Evolutionary conservation across 768 basidiomycete species (phyloP).

Genomic region (Stropharia rugosoannulata): DNA sequence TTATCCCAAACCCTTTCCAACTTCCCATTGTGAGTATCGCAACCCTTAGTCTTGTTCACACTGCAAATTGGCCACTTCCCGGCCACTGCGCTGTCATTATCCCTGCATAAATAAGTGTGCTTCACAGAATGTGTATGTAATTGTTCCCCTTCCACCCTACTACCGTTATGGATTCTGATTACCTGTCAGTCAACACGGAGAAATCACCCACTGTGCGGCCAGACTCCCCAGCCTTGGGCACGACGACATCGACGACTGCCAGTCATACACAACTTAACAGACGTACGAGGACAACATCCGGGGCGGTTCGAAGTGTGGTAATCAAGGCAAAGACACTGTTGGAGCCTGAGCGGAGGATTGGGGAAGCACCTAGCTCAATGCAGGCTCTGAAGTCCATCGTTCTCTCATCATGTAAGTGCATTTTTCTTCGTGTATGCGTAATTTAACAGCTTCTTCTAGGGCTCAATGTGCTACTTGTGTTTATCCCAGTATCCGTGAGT

Average conservation of each 20-base stretch:
- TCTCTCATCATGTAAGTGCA: constrained; percentile 53
- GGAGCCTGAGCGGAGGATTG: constrained; percentile 38
- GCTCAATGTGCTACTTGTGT: constrained; percentile 69
- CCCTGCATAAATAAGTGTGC: too few species aligned
- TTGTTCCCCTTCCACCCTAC: too few species aligned
- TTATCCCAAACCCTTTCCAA: too few species aligned
- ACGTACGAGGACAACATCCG: not conserved
- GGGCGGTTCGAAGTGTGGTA: constrained; percentile 8
- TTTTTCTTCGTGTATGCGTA: not conserved
- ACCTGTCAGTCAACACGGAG: too few species aligned
- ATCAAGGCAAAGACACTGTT: constrained; percentile 24
- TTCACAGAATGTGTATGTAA: too few species aligned
- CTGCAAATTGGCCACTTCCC: too few species aligned
- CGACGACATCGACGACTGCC: not conserved
- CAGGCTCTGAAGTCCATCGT: constrained; percentile 54
- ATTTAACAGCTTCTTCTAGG: constrained; percentile 34
- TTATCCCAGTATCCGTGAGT: constrained; percentile 69
- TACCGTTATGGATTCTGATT: too few species aligned
- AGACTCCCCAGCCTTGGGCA: not conserved
- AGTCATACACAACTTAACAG: too few species aligned
- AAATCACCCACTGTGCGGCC: too few species aligned
- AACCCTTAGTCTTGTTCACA: too few species aligned
- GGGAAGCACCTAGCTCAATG: constrained; percentile 41
- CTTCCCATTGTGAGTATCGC: too few species aligned
- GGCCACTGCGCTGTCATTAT: too few species aligned